phyloP scores from a whole-genome alignment of 345 rosid species.

The Syzygium oleosum region DNA sequence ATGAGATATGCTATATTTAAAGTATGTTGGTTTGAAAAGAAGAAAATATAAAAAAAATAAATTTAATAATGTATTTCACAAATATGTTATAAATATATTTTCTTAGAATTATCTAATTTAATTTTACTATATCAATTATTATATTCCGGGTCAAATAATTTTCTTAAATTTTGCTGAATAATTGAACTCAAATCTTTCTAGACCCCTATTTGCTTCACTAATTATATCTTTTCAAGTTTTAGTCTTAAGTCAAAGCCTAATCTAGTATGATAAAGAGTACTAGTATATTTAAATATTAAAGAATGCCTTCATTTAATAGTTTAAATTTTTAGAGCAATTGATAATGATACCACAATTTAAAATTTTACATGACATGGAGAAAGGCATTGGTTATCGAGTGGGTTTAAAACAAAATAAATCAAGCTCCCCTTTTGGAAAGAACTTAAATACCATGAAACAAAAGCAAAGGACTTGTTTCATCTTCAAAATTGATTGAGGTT shows the following conservation, averaged over 20 bases:
- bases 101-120: too few species aligned
- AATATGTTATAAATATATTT: too few species aligned
- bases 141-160: too few species aligned
- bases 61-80: too few species aligned
- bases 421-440: not conserved
- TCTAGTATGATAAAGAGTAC: not conserved
- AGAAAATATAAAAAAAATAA: too few species aligned
- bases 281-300: not conserved
- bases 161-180: too few species aligned
- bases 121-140: too few species aligned
- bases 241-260: not conserved
- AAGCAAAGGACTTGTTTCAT: not conserved
- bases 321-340: not conserved
- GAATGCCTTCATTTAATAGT: not conserved
- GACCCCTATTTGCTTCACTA: not conserved
- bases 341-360: not conserved
- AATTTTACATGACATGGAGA: not conserved
- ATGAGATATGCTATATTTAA: too few species aligned
- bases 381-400: not conserved
- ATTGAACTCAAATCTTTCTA: not conserved
- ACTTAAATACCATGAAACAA: not conserved
- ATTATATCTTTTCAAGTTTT: not conserved
- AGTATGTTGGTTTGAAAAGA: too few species aligned
- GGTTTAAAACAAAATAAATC: not conserved
- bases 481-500: not conserved